These are phyloP conservation scores for Dactylonectria macrodidyma DNA, from an alignment of 2,329 filamentous ascomycete genomes.

Conservation along the genomic window DNA sequence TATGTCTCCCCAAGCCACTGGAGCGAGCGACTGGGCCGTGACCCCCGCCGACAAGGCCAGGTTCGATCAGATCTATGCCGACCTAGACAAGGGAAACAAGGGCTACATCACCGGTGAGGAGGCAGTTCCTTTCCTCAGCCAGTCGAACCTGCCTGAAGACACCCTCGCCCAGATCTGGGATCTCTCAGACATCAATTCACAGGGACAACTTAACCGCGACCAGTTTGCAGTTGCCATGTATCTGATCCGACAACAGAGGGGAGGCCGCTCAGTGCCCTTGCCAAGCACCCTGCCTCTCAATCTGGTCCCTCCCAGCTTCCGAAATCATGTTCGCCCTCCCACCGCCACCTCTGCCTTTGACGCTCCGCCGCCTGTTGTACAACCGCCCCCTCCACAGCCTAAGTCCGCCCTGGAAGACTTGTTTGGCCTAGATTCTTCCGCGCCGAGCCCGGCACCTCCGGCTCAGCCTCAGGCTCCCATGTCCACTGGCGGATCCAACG, in stretches of 20 bases:
- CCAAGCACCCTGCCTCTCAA: constrained; percentile 85
- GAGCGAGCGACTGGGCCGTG: constrained; percentile 81
- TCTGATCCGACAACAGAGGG: constrained; percentile 90
- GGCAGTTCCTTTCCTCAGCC: constrained; percentile 93
- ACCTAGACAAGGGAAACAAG: constrained; percentile 83
- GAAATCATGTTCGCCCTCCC: constrained; percentile 69
- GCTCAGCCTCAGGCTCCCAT: constrained; percentile 73
- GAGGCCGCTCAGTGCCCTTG: constrained; percentile 73
- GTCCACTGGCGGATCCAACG: constrained; percentile 81
- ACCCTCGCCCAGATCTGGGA: constrained; percentile 97
- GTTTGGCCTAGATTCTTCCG: constrained; percentile 87
- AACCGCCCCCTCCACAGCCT: constrained; percentile 61
- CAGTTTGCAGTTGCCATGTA: constrained; percentile 99
- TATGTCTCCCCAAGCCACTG: constrained; percentile 60
- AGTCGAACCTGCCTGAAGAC: constrained; percentile 91
- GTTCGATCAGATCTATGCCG: constrained; percentile 89
- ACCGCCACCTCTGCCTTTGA: constrained; percentile 70
- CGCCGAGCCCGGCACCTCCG: constrained; percentile 62
- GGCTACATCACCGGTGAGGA: constrained; percentile 95
- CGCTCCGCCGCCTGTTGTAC: constrained; percentile 56
- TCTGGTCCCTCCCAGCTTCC: constrained; percentile 89
- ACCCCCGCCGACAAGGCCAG: constrained; percentile 86
- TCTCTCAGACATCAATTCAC: constrained; percentile 92
- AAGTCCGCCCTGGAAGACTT: constrained; percentile 94
- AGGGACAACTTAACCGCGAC: constrained; percentile 87